Evolutionary conservation across 163 green algal genomes (phyloP).

Genomic region (Trebouxiophyceae sp.): DNA sequence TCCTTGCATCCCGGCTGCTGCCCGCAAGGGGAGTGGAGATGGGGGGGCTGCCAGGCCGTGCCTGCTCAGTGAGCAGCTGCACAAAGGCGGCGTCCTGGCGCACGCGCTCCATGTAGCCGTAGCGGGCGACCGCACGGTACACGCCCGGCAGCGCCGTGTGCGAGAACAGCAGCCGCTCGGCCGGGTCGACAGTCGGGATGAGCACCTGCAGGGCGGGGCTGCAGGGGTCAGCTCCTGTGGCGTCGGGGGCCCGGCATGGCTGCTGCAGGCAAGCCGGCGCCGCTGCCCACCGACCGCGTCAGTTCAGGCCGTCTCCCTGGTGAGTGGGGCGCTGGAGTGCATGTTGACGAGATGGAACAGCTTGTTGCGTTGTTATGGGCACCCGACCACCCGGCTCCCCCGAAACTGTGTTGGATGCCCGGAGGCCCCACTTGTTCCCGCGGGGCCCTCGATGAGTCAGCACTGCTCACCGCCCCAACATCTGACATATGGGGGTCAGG

Average conservation of each 20-base stretch:
- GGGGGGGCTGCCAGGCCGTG: neutral
- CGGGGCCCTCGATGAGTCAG: neutral
- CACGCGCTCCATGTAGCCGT: conserved; percentile 34
- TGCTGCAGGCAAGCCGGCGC: too few relatives aligned
- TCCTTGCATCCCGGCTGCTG: too few relatives aligned
- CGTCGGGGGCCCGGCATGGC: too few relatives aligned
- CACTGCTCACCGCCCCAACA: neutral
- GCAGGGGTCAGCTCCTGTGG: too few relatives aligned
- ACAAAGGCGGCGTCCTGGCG: conserved; percentile 27
- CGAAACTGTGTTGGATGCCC: neutral
- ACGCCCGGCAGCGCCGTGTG: conserved; percentile 4
- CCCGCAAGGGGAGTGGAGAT: neutral
- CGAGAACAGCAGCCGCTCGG: conserved; percentile 18
- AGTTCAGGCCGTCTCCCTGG: too few relatives aligned
- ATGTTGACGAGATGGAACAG: too few relatives aligned
- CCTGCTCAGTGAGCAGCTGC: conserved; percentile 7
- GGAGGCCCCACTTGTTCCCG: neutral
- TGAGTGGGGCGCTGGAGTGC: too few relatives aligned
- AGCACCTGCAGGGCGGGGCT: conserved; percentile 13
- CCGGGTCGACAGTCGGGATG: conserved; percentile 7
- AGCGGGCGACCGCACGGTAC: conserved; percentile 14
- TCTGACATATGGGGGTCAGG: neutral
- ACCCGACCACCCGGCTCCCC: neutral
- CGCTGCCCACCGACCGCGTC: too few relatives aligned
- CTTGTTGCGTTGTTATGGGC: neutral